phyloP scores from a whole-genome alignment of 371 early-diverging fungal genomes.

The Rhizopus sp. region DNA sequence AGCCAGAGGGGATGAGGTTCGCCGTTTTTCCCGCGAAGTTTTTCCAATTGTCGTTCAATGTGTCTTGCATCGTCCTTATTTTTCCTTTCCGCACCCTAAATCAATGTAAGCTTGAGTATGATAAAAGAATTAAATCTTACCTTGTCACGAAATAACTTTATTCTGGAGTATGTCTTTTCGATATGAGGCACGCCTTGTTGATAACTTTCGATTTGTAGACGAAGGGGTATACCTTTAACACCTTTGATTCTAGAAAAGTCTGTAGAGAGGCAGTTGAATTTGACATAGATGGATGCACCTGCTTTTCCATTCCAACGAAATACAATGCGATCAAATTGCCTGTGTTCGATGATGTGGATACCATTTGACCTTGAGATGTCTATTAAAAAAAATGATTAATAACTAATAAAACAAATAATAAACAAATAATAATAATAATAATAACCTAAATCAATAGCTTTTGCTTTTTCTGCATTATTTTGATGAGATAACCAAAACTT shows the following conservation, averaged over 20 bases:
- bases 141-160: slow-evolving; percentile 61
- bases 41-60: slow-evolving; percentile 32
- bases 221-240: slow-evolving; percentile 58
- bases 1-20: slow-evolving; percentile 50
- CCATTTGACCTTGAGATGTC: slow-evolving; percentile 28
- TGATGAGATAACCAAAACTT: slow-evolving; percentile 80
- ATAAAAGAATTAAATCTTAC: slow-evolving; percentile 10
- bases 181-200: slow-evolving; percentile 6
- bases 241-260: slow-evolving; percentile 62
- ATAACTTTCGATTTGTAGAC: slow-evolving; percentile 47
- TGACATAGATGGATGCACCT: slow-evolving; percentile 49
- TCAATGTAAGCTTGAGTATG: background rate
- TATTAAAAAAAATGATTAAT: slow-evolving; percentile 54
- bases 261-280: slow-evolving; percentile 58
- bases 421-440: background rate
- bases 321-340: slow-evolving; percentile 49
- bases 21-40: slow-evolving; percentile 38
- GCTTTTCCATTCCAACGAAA: slow-evolving; percentile 50
- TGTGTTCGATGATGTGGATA: slow-evolving; percentile 26
- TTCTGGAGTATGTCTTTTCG: slow-evolving; percentile 46
- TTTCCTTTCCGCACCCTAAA: slow-evolving; percentile 29
- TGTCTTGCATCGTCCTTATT: slow-evolving; percentile 32
- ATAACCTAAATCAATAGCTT: slow-evolving; percentile 55
- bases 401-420: background rate
- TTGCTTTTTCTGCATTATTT: slow-evolving; percentile 41